Evolutionary conservation across 192 early-diverging fungal species (phyloP).

Genomic region (Cladochytrium replicatum): DNA sequence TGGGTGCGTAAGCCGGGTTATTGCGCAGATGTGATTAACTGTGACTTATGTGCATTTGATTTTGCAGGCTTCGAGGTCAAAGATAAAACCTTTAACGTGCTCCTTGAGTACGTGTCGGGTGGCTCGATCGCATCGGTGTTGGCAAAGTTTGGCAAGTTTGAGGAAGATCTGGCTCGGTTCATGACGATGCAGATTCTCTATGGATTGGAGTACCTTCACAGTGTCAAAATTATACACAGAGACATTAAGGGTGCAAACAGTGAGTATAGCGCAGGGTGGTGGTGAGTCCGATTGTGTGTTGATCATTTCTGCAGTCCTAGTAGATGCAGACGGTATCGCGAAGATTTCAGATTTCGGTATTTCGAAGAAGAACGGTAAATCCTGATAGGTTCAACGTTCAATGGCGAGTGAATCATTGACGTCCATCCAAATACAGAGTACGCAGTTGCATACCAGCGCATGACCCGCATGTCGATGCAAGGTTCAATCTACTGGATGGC

Average conservation of each 20-base stretch:
- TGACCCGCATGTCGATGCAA: constrained; percentile 71
- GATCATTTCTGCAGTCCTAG: constrained; percentile 52
- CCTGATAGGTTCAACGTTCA: constrained; percentile 2
- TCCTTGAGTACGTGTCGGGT: constrained; percentile 94
- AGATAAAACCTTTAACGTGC: constrained; percentile 72
- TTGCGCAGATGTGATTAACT: not conserved
- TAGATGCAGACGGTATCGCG: constrained; percentile 85
- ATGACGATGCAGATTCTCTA: constrained; percentile 74
- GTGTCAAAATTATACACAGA: constrained; percentile 59
- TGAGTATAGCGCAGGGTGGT: constrained; percentile 29
- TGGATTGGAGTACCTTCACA: constrained; percentile 82
- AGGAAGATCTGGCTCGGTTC: constrained; percentile 69
- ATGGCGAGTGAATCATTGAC: not conserved
- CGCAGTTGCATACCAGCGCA: constrained; percentile 34
- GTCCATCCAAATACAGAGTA: constrained; percentile 8
- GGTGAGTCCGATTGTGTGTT: no score
- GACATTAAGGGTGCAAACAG: constrained; percentile 93
- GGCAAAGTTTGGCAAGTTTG: constrained; percentile 76
- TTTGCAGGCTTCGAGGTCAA: constrained; percentile 56
- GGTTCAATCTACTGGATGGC: constrained; percentile 95
- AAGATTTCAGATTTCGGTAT: constrained; percentile 98
- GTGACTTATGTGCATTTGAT: constrained; percentile 26
- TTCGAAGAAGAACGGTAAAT: constrained; percentile 64
- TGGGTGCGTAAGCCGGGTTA: constrained; percentile 39
- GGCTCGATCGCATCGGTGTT: constrained; percentile 76